Evolutionary conservation across 2,329 filamentous ascomycete species (phyloP), one percentile per base, ranked within the genome.

Genomic region (Aspergillus tanneri): DNA sequence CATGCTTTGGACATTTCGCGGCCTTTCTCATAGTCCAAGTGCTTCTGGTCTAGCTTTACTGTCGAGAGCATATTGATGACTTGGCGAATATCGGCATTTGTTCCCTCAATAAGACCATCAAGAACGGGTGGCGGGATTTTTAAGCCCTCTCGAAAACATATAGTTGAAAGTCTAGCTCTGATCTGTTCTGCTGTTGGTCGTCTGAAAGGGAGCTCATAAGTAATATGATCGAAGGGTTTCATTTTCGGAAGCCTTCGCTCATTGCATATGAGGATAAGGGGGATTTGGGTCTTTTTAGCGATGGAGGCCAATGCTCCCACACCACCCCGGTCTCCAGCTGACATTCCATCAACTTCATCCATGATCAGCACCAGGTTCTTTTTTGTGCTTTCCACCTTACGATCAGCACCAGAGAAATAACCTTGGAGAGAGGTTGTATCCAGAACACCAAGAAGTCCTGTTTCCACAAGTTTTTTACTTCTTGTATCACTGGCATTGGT

Each of bases 341-440:
- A 97, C 93, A 99, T 97, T 43, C 93, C 93, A 62, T 99, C 93
- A 4, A 99, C 93, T 71, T 99, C 93, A 60, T 99, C 93, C 93
- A 99, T 97, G 72, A 99, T 90, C 40, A 99, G 75, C 5, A 96
- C 89, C 25, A 97, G 84, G 60, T 96, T 96, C 76, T 95, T 95
- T 76, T 93, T 97, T 12, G 78, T 78, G 4, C 76, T 72, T 36
- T 96, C 87, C 3, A 96, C 84, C 48, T 85, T 81, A 70, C 93
- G 88, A 19, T 88, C 87, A 47, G 91, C 88, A 2, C 84, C 84
- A 5, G 90, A 84, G 68, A 97, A 99, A 71, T 87, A 99, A 1
- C 93, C 93, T 47, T 90, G 80, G 10, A 99, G 77, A 18, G 92
- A 97, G 0, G 87, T 97, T 45, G 96, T 97, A 68, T 93, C 90